Conservation (phyloP, 2,329 filamentous ascomycete species). For the Neonectria magnoliae region DNA sequence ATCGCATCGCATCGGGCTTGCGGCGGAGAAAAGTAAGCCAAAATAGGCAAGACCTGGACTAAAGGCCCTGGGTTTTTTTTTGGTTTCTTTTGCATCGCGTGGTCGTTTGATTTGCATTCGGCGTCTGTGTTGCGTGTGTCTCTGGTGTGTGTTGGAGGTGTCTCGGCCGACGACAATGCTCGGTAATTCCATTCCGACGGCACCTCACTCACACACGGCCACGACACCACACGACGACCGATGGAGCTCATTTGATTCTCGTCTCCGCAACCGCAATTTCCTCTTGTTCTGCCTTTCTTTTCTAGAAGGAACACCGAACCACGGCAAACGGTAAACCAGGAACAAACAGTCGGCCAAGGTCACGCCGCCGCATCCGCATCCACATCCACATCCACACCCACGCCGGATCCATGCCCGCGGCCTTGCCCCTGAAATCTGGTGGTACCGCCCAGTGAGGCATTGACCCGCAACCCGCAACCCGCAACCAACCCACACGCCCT, state of each 20-base stretch:
- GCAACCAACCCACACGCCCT: not conserved
- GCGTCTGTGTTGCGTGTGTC: not conserved
- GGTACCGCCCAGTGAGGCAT: slow-evolving; percentile 21
- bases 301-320: not conserved
- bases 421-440: slow-evolving; percentile 26
- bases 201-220: not conserved
- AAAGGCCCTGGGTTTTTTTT: not conserved
- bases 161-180: slow-evolving; percentile 14
- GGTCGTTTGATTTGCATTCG: not conserved
- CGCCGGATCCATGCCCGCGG: not conserved
- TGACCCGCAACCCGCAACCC: slow-evolving; percentile 11
- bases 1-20: not conserved
- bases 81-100: slow-evolving; percentile 11
- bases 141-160: slow-evolving; percentile 8
- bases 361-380: no score
- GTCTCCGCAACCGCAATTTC: not conserved
- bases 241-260: not conserved
- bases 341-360: no score
- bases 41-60: not conserved
- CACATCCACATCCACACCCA: slow-evolving; percentile 1
- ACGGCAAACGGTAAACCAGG: not conserved
- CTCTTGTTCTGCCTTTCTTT: not conserved
- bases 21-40: not conserved
- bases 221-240: not conserved
- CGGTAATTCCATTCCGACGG: slow-evolving; percentile 3